A percentile compares a stretch with the other conserved stretches of the same genome.
Conservation (phyloP, 805 yeast species). For the Saturnispora ahearnii region DNA sequence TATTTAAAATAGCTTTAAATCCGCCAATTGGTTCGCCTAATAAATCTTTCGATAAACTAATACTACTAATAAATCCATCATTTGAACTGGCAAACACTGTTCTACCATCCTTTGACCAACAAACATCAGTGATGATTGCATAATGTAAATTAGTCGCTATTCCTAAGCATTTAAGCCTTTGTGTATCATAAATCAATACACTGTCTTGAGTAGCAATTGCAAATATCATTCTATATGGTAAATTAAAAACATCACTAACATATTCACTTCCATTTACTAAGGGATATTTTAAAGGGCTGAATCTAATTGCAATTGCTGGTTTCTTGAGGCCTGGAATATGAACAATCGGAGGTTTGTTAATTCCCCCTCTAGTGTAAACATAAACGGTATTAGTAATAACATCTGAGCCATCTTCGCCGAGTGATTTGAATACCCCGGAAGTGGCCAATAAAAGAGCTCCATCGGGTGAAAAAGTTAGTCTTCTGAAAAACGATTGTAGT, state of each 20-base stretch:
- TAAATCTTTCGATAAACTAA: conserved; percentile 43
- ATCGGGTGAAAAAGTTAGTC: conserved; percentile 83
- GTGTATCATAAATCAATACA: conserved; percentile 75
- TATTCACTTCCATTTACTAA: conserved; percentile 19
- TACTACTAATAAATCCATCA: conserved; percentile 82
- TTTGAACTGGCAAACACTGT: conserved; percentile 69
- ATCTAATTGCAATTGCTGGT: conserved; percentile 77
- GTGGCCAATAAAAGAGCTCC: conserved; percentile 76
- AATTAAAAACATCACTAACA: conserved; percentile 31
- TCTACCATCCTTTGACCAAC: conserved; percentile 76
- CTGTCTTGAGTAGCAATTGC: conserved; percentile 92
- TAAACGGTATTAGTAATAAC: conserved; percentile 56
- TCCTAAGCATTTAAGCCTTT: conserved; percentile 58
- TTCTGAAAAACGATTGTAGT: conserved; percentile 79
- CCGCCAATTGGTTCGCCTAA: conserved; percentile 42
- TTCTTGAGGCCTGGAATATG: conserved; percentile 70
- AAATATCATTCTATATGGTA: conserved; percentile 76
- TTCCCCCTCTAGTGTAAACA: conserved; percentile 63
- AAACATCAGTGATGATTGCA: conserved; percentile 76
- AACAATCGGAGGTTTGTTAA: conserved; percentile 60
- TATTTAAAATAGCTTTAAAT: conserved; percentile 15
- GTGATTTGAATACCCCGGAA: conserved; percentile 49
- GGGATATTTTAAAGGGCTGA: conserved; percentile 56
- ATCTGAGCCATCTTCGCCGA: conserved; percentile 6
- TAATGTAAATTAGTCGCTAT: conserved; percentile 75